Evolutionary conservation across 306 rosid genomes (phyloP).

Genomic region (Trifolium pratense): DNA sequence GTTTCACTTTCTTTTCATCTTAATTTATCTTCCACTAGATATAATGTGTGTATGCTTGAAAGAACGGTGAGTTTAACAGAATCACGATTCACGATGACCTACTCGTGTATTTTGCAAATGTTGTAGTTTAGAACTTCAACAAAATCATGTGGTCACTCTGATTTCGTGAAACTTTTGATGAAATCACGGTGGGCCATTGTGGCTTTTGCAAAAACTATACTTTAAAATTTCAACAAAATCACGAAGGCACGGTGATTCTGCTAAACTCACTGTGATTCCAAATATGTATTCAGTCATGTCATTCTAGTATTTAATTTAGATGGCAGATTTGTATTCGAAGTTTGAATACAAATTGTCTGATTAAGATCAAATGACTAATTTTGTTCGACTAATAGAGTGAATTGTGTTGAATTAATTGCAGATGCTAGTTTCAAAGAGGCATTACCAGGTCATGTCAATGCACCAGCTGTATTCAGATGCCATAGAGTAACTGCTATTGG

Average conservation of each 20-base stretch:
- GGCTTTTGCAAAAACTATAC: too few species aligned
- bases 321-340: background rate
- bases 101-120: too few species aligned
- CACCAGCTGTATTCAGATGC: constrained; percentile 75
- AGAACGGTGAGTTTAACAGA: background rate
- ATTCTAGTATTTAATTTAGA: too few species aligned
- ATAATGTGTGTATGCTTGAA: background rate
- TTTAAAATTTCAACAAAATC: background rate
- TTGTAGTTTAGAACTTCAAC: too few species aligned
- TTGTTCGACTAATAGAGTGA: background rate
- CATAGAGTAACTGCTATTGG: constrained; percentile 78
- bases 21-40: background rate
- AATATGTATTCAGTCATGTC: background rate
- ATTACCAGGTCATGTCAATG: constrained; percentile 69
- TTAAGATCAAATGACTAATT: background rate
- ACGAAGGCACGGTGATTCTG: background rate
- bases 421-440: constrained; percentile 62
- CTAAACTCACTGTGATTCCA: background rate
- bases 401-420: constrained; percentile 38
- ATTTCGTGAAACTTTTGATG: background rate
- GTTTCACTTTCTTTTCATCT: background rate
- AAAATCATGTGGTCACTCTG: background rate
- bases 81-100: background rate
- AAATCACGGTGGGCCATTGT: too few species aligned
- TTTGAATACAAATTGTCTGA: background rate